Base-by-base conservation (phyloP, 2,329 filamentous ascomycete genomes). In the Colletotrichum zoysiae region DNA sequence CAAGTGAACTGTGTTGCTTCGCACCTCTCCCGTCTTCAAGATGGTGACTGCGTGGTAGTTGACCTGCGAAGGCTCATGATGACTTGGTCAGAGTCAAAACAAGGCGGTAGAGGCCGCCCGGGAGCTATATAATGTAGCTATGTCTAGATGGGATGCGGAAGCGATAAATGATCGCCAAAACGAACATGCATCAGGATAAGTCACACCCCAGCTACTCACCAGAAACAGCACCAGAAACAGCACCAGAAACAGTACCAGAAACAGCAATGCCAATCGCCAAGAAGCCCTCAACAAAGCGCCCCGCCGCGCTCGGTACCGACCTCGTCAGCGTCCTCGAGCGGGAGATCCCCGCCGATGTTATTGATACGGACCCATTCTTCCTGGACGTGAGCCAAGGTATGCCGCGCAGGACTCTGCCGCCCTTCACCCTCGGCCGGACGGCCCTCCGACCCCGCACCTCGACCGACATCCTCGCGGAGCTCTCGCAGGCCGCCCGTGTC, bases 381-480 rank as follows among this genome's bases (percentile, higher is more conserved):
- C 23, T 26, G 18, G 62, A 44, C 38, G 33, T 46, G 51, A 46
- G 26, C 51, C 62, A 44, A 65, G 51, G 62, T 57, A 48, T 35
- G 40, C 23, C 38, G 35, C 62, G 62, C 26, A 56, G 40, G 50
- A 35, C 50, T 33, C 56, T 70, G 3, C 48, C 46, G 2, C 18
- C 63, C 2, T 70, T 70, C 57, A n/a, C 33, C 20, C 18, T 56
- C 30, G 23, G 7, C 33, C 63, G 26, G 4, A 46, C 42, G 16
- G 20, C 44, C 23, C 40, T 67, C 18, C 18, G 38, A 3, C 35
- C 40, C 7, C 65, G 46, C 58, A 3, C 44, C 58, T 48, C 69
- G 6, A 23, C 51, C 30, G 51, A 63, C 38, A 64, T 53, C 20
- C 30, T 68, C 23, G 63, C 63, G n/a, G 63, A 67, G 14, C 33